Base-by-base conservation (phyloP, 2,329 filamentous ascomycete genomes). In the Diplodia seriata region DNA sequence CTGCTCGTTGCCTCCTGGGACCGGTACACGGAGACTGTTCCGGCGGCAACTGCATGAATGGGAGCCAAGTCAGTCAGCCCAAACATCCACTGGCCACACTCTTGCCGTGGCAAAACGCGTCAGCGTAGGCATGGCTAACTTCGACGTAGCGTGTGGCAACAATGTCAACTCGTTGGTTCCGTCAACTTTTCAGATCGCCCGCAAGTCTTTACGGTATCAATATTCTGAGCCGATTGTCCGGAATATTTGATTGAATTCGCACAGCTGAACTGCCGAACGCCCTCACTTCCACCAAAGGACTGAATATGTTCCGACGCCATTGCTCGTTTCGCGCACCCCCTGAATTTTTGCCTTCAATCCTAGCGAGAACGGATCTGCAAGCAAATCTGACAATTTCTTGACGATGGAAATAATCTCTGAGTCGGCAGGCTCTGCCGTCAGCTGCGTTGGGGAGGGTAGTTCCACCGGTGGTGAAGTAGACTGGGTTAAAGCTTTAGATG, bases 331-430 rank as follows among this genome's bases (percentile, higher is more conserved):
- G 47, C 66, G 66, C 71, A 72, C 75, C 36, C 72, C 74, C 15
- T 71, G 71, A 65, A 74, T 71, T 2, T 64, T 68, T 1, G 62
- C 47, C 36, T 72, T 36, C 59, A 77, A 75, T 67, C 74, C 77
- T 33, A 77, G 70, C 9, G 77, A 77, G 63, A 78, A 79, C 7
- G 77, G 77, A 68, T 79, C 76, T 1, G 71, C 75, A 2, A 79
- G 72, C 26, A 79, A 69, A 4, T 71, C 29, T 1, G 73, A 76
- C 15, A 79, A 69, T 69, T 77, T 78, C 69, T 76, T 75, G 1
- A 74, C 74, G n/a, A 78, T 76, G 0, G 76, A 75, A 2, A 73
- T 73, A 70, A 79, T 75, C 63, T 79, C 76, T 31, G 71, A 68
- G 68, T 72, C 67, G 18, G 56, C 53, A 4, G 53, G 20, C 14